phyloP scores from a whole-genome alignment of 2,329 filamentous ascomycete genomes.

The Lecanicillium sp. region DNA sequence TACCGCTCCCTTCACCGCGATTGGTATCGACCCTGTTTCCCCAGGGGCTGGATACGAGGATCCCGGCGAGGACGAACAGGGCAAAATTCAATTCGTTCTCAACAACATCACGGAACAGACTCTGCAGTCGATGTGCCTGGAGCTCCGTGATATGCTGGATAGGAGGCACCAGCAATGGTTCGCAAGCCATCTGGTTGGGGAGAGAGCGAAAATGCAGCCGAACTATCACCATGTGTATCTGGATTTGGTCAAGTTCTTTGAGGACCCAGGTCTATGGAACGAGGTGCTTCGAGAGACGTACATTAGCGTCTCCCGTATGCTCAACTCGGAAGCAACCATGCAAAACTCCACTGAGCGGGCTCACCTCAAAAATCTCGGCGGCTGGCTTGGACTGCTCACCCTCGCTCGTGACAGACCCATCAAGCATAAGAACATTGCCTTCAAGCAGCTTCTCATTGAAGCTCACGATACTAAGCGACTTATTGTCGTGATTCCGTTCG shows the following conservation, averaged over 20 bases:
- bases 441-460: constrained; percentile 91
- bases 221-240: constrained; percentile 95
- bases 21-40: constrained; percentile 67
- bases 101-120: constrained; percentile 96
- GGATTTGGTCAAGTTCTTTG: constrained; percentile 77
- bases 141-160: constrained; percentile 72
- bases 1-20: constrained; percentile 67
- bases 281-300: constrained; percentile 94
- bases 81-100: constrained; percentile 89
- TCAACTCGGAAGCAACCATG: constrained; percentile 85
- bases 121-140: constrained; percentile 73
- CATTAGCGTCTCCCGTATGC: constrained; percentile 73
- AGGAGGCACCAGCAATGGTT: constrained; percentile 93
- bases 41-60: constrained; percentile 66
- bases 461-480: constrained; percentile 89
- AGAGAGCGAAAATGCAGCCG: constrained; percentile 93
- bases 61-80: constrained; percentile 77
- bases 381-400: constrained; percentile 89
- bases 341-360: constrained; percentile 77
- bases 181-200: constrained; percentile 87
- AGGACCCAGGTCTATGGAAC: constrained; percentile 71
- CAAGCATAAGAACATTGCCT: constrained; percentile 92
- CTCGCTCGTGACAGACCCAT: constrained; percentile 92
- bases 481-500: constrained; percentile 90
- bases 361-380: constrained; percentile 87